Base-by-base conservation (phyloP, 768 basidiomycete species). In the Leucocoprinus sp. region DNA sequence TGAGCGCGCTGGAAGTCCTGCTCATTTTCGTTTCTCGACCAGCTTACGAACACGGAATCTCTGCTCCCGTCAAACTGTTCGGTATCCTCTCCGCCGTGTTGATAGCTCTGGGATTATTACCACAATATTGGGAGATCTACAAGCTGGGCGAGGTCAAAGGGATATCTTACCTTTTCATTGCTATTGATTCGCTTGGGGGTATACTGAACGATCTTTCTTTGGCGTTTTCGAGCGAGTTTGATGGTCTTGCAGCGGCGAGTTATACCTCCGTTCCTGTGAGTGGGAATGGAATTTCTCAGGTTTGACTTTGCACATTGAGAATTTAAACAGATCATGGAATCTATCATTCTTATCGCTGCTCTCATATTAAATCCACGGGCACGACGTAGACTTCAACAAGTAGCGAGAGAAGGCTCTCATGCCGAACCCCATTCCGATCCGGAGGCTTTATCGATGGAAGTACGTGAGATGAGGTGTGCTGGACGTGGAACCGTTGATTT, bases 51-150 rank as follows among this genome's bases (percentile, higher is more conserved):
- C 47, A 48, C 28, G 60, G 67, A 33, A 61, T 65, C 24, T 45
- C 53, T 28, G 54, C 54, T 3, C 65, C 62, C 4, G 60, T 75
- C n/a, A 62, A 66, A 11, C 70, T 80, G 55, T 78, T 85, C 45
- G 86, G 87, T 1, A 69, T 85, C 40, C 54, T 83, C 26, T 65
- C 74, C 22, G 72, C 80, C 0, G 64, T 80, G 6, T 54, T 86
- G 14, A 69, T 89, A 29, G 67, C 76, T 9, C 55, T 71, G 9
- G 74, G 61, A 1, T 54, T 73, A 15, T 54, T 69, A 26, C 67
- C 88, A 0, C 87, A 91, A 59, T 90, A 82, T 54, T 78, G 71
- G 59, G 84, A 89, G 56, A 89, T 91, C 36, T 82, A 73, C 62
- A 73, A 74, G 50, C 67, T 70, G 54, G 68, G 67, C 51, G 73